Evolutionary conservation across 768 basidiomycete species (phyloP).

Genomic region (Udeniomyces megalosporus): DNA sequence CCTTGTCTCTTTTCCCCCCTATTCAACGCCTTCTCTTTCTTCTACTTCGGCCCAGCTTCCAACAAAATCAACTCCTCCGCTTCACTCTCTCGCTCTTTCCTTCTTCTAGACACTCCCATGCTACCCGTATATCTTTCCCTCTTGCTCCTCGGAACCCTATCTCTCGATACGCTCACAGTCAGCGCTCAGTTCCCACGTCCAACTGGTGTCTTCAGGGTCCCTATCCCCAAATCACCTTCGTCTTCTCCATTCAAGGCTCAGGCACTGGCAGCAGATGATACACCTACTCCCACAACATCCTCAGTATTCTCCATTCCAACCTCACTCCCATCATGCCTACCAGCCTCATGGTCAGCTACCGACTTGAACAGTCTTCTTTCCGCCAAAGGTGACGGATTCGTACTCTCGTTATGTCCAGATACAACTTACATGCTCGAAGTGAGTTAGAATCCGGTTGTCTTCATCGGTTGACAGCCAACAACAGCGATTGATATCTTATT

Average conservation of each 20-base stretch:
- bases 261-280: not conserved
- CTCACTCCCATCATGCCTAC: slow-evolving; percentile 33
- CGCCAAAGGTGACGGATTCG: slow-evolving; percentile 49
- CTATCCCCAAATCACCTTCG: not conserved
- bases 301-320: not conserved
- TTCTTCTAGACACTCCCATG: too few species aligned
- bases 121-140: too few species aligned
- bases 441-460: too few species aligned
- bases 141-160: too few species aligned
- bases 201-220: not conserved
- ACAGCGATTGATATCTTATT: too few species aligned
- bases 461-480: too few species aligned
- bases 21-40: too few species aligned
- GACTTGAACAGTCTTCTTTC: slow-evolving; percentile 49
- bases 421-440: slow-evolving; percentile 46
- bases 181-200: not conserved
- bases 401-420: slow-evolving; percentile 49
- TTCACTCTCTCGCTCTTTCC: too few species aligned
- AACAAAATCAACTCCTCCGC: too few species aligned
- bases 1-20: too few species aligned
- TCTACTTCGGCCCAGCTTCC: too few species aligned
- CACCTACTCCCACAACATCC: not conserved
- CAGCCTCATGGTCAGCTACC: slow-evolving; percentile 38
- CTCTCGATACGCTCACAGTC: too few species aligned
- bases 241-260: not conserved